Evolutionary conservation across 345 rosid species (phyloP).

Genomic region (Salix dunnii): DNA sequence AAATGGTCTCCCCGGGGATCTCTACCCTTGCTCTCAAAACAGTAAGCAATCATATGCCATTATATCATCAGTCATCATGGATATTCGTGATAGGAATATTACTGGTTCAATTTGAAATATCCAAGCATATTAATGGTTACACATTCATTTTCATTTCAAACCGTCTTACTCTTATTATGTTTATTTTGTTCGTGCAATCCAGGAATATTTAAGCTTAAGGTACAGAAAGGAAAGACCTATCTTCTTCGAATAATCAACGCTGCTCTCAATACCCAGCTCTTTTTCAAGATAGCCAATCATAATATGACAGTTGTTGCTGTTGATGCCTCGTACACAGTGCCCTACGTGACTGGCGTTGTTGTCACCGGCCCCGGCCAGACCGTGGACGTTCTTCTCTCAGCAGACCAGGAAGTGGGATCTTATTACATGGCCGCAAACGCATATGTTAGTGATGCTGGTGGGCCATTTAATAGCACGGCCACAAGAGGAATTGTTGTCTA

Average conservation of each 20-base stretch:
- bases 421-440: slow-evolving; percentile 79
- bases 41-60: slow-evolving; percentile 30
- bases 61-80: not conserved
- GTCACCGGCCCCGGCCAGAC: slow-evolving; percentile 75
- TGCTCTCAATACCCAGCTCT: slow-evolving; percentile 73
- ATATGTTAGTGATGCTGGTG: slow-evolving; percentile 42
- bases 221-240: slow-evolving; percentile 63
- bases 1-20: slow-evolving; percentile 82
- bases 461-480: slow-evolving; percentile 43
- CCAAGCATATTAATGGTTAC: not conserved
- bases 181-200: not conserved
- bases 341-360: slow-evolving; percentile 63
- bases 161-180: not conserved
- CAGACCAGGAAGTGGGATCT: slow-evolving; percentile 56
- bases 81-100: not conserved
- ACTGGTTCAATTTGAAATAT: too few relatives aligned
- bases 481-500: slow-evolving; percentile 63
- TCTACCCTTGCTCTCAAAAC: slow-evolving; percentile 68
- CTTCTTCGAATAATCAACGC: slow-evolving; percentile 81
- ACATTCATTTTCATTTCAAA: too few relatives aligned
- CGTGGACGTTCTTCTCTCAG: slow-evolving; percentile 52
- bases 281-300: slow-evolving; percentile 86
- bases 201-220: slow-evolving; percentile 59
- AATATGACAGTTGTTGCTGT: slow-evolving; percentile 66
- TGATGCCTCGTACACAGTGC: slow-evolving; percentile 67